Evolutionary conservation across 2,329 filamentous ascomycete species (phyloP).

Genomic region (Colletotrichum euphorbiae): DNA sequence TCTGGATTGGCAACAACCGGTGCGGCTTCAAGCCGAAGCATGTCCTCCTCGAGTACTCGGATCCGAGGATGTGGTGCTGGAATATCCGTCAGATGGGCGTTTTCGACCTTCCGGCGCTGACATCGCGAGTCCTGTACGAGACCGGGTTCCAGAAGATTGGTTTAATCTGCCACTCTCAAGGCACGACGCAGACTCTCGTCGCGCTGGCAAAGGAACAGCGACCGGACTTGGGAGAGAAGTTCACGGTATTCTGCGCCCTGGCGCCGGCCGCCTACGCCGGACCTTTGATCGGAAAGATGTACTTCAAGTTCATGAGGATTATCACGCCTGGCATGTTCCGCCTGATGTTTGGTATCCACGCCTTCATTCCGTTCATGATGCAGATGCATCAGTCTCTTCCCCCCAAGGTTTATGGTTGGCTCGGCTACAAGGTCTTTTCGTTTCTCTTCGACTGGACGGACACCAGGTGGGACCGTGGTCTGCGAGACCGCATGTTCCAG

Average conservation of each 20-base stretch:
- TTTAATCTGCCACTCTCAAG: conserved; percentile 89
- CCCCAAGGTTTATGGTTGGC: conserved; percentile 76
- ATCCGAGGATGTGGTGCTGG: conserved; percentile 97
- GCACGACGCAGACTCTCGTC: conserved; percentile 88
- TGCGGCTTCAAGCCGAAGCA: conserved; percentile 88
- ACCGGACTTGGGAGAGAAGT: conserved; percentile 82
- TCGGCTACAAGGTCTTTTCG: conserved; percentile 90
- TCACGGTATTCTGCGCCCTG: conserved; percentile 91
- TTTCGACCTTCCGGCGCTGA: conserved; percentile 85
- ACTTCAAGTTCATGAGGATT: conserved; percentile 90
- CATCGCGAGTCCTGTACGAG: conserved; percentile 81
- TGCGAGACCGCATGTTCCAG: conserved; percentile 87
- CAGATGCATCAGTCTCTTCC: conserved; percentile 77
- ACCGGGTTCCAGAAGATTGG: conserved; percentile 87
- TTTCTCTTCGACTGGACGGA: conserved; percentile 93
- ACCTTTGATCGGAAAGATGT: conserved; percentile 84
- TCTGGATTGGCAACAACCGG: conserved; percentile 95
- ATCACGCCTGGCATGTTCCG: conserved; percentile 83
- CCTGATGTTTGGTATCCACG: conserved; percentile 88
- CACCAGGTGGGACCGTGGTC: conserved; percentile 81
- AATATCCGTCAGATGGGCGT: conserved; percentile 95
- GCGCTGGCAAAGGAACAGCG: conserved; percentile 90
- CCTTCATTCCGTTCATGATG: conserved; percentile 96
- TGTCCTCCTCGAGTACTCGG: conserved; percentile 73
- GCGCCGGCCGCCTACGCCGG: conserved; percentile 93